A percentile compares a stretch with the other conserved stretches of the same genome.
Evolutionary conservation across 2,329 filamentous ascomycete genomes (phyloP).

Genomic region (Aschersonia sp.): DNA sequence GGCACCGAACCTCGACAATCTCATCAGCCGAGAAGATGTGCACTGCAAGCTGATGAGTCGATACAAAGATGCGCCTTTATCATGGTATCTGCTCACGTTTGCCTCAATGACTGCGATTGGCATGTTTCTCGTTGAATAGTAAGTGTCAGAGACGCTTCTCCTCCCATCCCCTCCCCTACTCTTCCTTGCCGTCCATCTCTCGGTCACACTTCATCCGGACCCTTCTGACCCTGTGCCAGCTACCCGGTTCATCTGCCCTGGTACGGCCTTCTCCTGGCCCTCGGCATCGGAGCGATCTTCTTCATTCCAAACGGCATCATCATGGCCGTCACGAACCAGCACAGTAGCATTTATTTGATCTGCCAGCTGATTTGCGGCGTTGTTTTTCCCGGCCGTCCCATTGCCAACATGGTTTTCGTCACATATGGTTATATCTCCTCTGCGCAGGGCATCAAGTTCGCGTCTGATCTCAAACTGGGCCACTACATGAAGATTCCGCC

Average conservation of each 20-base stretch:
- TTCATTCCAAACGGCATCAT: constrained; percentile 88
- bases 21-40: constrained; percentile 62
- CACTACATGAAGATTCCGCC: constrained; percentile 83
- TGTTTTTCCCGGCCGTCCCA: constrained; percentile 69
- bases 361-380: constrained; percentile 74
- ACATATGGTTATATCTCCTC: constrained; percentile 85
- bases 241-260: constrained; percentile 73
- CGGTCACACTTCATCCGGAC: background rate
- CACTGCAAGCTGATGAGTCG: constrained; percentile 72
- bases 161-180: background rate
- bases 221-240: constrained; percentile 19
- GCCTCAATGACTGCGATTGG: constrained; percentile 62
- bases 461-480: constrained; percentile 72
- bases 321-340: constrained; percentile 85
- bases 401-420: constrained; percentile 88
- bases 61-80: constrained; percentile 68
- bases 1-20: constrained; percentile 29
- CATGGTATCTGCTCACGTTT: constrained; percentile 69
- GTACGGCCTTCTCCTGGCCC: constrained; percentile 69
- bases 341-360: constrained; percentile 74
- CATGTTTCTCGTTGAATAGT: constrained; percentile 77
- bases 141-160: constrained; percentile 18
- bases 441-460: constrained; percentile 79
- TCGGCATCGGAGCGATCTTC: constrained; percentile 63
- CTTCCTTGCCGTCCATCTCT: constrained; percentile 3